These are phyloP conservation scores for Xylariaceae sp. DNA, from an alignment of 2,329 filamentous ascomycete genomes.

Conservation along the genomic window DNA sequence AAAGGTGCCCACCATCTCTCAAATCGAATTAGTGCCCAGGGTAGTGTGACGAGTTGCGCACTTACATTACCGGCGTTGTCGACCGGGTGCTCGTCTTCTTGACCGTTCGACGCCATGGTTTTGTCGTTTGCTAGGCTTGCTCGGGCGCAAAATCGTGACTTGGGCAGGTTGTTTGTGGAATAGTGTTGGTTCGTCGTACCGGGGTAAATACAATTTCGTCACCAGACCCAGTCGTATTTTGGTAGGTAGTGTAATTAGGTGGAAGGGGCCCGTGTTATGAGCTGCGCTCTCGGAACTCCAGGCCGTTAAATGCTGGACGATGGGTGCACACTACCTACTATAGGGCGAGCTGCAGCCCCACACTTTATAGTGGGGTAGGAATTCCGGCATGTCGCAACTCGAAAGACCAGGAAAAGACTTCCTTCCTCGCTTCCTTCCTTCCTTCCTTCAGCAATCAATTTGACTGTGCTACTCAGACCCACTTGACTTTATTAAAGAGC, in stretches of 20 bases:
- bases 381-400: no score
- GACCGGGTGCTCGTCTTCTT: slow-evolving; percentile 16
- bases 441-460: no score
- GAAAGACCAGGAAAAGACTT: no score
- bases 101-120: slow-evolving; percentile 29
- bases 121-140: not conserved
- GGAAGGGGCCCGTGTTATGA: not conserved
- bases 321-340: no score
- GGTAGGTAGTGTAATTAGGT: not conserved
- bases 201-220: not conserved
- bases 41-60: not conserved
- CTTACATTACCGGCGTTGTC: slow-evolving; percentile 19
- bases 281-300: no score
- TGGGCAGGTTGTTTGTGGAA: not conserved
- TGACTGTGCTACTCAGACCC: no score
- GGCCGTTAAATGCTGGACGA: not conserved
- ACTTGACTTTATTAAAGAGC: no score
- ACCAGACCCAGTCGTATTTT: not conserved
- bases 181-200: not conserved
- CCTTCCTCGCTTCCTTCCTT: no score
- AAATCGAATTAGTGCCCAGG: not conserved
- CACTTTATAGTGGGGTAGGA: not conserved
- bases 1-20: not conserved
- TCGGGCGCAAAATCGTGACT: no score
- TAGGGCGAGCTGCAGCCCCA: not conserved